Percentiles rank a stretch among this genome's conserved stretches.
These are phyloP conservation scores for Incumbomyces lentus DNA, from an alignment of 2,329 filamentous ascomycete species.

Conservation along the genomic window DNA sequence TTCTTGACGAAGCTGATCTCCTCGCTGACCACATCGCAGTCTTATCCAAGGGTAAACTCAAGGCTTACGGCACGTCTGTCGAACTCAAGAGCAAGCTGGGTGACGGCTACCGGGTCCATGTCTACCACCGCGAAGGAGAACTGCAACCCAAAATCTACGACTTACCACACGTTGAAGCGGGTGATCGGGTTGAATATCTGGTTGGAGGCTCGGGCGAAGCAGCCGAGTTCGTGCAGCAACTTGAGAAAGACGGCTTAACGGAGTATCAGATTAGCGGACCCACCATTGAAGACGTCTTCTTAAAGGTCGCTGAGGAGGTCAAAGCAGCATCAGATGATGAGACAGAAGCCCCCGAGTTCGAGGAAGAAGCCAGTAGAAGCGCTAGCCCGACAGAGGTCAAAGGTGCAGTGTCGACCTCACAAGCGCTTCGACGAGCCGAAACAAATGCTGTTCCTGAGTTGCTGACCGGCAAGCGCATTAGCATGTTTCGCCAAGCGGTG, in stretches of 20 bases:
- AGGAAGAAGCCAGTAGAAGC: constrained; percentile 14
- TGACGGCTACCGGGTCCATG: constrained; percentile 72
- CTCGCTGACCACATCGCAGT: constrained; percentile 83
- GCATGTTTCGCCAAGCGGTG: constrained; percentile 57
- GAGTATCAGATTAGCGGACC: constrained; percentile 82
- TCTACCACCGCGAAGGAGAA: constrained; percentile 49
- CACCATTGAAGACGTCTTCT: constrained; percentile 85
- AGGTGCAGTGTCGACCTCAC: constrained; percentile 8
- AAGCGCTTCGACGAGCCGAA: constrained; percentile 4
- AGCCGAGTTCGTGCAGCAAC: constrained; percentile 56
- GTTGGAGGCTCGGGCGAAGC: constrained; percentile 60
- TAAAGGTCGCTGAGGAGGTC: constrained; percentile 74
- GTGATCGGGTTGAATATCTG: constrained; percentile 64
- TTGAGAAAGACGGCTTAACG: constrained; percentile 57
- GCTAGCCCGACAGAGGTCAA: constrained; percentile 4
- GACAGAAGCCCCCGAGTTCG: background rate
- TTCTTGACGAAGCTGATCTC: constrained; percentile 84
- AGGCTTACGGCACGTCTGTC: constrained; percentile 73
- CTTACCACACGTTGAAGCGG: constrained; percentile 47
- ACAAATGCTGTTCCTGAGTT: constrained; percentile 33
- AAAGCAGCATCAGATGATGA: constrained; percentile 22
- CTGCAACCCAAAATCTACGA: constrained; percentile 38
- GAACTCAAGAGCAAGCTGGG: constrained; percentile 74
- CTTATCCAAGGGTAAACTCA: constrained; percentile 71
- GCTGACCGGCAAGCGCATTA: constrained; percentile 58